Evolutionary conservation across 345 rosid genomes (phyloP).

Genomic region (Corymbia maculata): DNA sequence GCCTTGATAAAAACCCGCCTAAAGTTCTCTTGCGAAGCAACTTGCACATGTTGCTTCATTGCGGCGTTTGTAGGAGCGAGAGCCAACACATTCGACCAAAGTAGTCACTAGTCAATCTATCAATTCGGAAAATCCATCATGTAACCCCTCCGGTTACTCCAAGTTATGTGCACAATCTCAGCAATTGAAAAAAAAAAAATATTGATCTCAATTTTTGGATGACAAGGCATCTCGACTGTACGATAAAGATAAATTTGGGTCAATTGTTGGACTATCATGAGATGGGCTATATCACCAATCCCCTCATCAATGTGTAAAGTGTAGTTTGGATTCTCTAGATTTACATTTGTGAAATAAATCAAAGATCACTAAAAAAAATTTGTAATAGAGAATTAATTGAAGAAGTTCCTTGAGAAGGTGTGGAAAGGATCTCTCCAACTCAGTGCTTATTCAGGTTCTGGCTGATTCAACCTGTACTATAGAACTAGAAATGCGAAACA

Average conservation of each 20-base stretch:
- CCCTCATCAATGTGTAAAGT: neutral
- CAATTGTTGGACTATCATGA: neutral
- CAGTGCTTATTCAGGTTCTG: neutral
- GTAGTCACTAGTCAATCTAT: neutral
- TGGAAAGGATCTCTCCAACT: neutral
- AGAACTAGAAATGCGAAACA: neutral
- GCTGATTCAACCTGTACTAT: neutral
- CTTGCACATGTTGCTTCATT: too few relatives aligned
- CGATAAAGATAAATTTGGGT: neutral
- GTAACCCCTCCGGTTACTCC: neutral
- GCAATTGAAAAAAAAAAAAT: too few relatives aligned
- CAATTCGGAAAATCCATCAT: neutral
- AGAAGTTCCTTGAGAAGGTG: neutral
- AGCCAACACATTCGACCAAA: neutral
- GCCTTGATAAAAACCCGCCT: too few relatives aligned
- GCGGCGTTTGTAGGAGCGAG: neutral
- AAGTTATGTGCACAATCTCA: neutral
- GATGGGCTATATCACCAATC: neutral
- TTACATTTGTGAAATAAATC: too few relatives aligned
- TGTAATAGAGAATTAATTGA: neutral
- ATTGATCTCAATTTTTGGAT: neutral
- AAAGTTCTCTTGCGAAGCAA: too few relatives aligned
- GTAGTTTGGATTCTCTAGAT: too few relatives aligned
- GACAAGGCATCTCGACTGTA: neutral
- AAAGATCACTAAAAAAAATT: too few relatives aligned